Base-by-base conservation (phyloP, 345 rosid genomes). In the Citrus reticulata region DNA sequence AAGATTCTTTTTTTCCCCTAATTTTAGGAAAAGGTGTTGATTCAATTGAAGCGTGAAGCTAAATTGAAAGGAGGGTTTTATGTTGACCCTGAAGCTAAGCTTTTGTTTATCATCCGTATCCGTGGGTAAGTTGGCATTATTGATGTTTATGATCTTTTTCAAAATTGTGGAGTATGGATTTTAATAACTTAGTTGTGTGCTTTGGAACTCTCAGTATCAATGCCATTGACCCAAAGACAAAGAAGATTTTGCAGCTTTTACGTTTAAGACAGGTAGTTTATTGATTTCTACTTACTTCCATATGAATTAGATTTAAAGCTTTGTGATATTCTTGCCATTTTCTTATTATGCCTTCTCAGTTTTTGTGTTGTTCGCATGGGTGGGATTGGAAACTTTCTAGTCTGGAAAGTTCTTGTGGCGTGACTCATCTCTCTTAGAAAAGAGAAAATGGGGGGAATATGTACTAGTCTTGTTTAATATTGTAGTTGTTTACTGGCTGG, bases 221-320 rank as follows among this genome's bases (percentile, higher is more conserved):
- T 78, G 97, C 96, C 6, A 91, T 94, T 87, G 87, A 94, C 84
- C 98, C 98, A 1, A 87, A 86, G 80, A 86, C 90, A 4, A 88
- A 84, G 69, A 88, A 81, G 80, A 90, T 90, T 39, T 84, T 95
- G 84, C 97, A 93, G 86, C 96, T 93, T 2, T 32, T 95, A 75
- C 93, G 97, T 79, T 79, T 95, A 72, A 88, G 97, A 88, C 97
- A 93, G 91, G 98, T 94, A 74, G 2, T 55, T 55, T 14, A 25
- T n/a, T 24, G 1, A 13, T 46, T 24, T 72, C 64, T 65, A 17
- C 19, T 40, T 25, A 9, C 17, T 9, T 14, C 25, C 0, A 42
- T 69, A 24, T 6, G 2, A 16, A 27, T 62, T 62, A 27, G 29
- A 32, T 14, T 34, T 1, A 17, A 34, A n/a, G 1, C 11, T 64